These are phyloP conservation scores for Saturnispora silvae DNA, from an alignment of 805 yeast genomes.

Conservation along the genomic window DNA sequence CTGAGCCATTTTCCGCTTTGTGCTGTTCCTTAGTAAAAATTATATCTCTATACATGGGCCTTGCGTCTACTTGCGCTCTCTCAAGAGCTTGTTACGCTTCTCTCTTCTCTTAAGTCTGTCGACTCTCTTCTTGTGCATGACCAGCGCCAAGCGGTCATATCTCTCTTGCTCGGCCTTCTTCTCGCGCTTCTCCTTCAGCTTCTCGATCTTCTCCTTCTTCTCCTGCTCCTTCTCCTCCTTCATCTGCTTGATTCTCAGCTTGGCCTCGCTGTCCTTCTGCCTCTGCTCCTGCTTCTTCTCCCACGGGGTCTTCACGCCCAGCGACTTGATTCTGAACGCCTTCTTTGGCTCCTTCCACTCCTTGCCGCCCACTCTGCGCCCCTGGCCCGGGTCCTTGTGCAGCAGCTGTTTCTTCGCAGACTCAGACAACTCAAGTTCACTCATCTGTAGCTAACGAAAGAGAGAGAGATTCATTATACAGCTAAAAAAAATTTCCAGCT, in stretches of 20 bases:
- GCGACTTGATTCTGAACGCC: slow-evolving; percentile 53
- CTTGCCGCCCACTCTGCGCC: slow-evolving; percentile 32
- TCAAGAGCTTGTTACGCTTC: slow-evolving; percentile 87
- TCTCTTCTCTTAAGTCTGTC: slow-evolving; percentile 85
- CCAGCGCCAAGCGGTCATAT: slow-evolving; percentile 67
- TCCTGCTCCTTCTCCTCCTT: slow-evolving; percentile 67
- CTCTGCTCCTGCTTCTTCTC: slow-evolving; percentile 56
- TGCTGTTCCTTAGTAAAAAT: too few relatives aligned
- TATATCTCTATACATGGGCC: background rate
- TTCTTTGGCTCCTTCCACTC: slow-evolving; percentile 60
- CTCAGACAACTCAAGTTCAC: slow-evolving; percentile 4
- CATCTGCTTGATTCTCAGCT: slow-evolving; percentile 57
- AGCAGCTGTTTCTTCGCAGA: slow-evolving; percentile 1
- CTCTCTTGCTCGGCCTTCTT: slow-evolving; percentile 84
- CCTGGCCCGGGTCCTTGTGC: slow-evolving; percentile 17
- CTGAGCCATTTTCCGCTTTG: too few relatives aligned
- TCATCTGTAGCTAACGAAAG: too few relatives aligned
- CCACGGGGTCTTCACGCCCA: slow-evolving; percentile 56
- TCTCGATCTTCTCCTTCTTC: slow-evolving; percentile 42
- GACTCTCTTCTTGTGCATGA: slow-evolving; percentile 86
- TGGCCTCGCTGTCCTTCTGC: slow-evolving; percentile 53
- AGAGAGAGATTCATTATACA: too few relatives aligned
- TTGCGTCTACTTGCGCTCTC: slow-evolving; percentile 47
- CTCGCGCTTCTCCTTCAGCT: slow-evolving; percentile 62
- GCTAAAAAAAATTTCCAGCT: too few relatives aligned